A percentile compares a stretch with the other conserved stretches of the same genome.
Evolutionary conservation across 2,329 filamentous ascomycete genomes (phyloP).

Genomic region (Hypoxylon sp.): DNA sequence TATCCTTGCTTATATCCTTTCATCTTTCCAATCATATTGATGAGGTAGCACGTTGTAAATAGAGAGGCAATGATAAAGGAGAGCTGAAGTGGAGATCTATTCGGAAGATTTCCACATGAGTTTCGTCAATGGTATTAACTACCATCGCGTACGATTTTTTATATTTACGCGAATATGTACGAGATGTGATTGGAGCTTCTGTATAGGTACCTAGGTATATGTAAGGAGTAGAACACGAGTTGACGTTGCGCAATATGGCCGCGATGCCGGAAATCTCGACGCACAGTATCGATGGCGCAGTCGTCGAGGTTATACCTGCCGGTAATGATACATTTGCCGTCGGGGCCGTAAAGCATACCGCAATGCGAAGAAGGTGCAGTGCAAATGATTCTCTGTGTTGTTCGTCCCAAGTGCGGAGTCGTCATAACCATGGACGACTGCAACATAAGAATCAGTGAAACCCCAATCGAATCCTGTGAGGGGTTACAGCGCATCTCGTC

Average conservation of each 20-base stretch:
- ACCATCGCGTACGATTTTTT: conserved; percentile 1
- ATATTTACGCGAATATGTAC: background rate
- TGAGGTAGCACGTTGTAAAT: background rate
- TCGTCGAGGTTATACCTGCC: background rate
- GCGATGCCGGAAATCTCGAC: background rate
- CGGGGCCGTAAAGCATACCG: background rate
- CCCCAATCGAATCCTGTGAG: background rate
- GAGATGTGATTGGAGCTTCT: background rate
- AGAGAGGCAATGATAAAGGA: background rate
- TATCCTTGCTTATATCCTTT: no score
- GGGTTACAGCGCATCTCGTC: conserved; percentile 1
- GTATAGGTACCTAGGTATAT: background rate
- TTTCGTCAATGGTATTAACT: no score
- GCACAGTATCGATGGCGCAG: background rate
- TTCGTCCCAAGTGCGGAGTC: background rate
- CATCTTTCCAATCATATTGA: background rate
- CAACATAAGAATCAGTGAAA: conserved; percentile 1
- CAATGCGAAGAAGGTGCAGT: conserved; percentile 2
- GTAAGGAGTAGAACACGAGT: background rate
- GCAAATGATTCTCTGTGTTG: background rate
- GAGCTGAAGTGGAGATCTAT: background rate
- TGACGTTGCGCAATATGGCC: background rate
- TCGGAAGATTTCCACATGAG: background rate
- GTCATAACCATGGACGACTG: background rate
- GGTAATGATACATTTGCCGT: background rate